phyloP scores from a whole-genome alignment of 495 filamentous ascomycete species.

The Podospora pseudopauciseta region DNA sequence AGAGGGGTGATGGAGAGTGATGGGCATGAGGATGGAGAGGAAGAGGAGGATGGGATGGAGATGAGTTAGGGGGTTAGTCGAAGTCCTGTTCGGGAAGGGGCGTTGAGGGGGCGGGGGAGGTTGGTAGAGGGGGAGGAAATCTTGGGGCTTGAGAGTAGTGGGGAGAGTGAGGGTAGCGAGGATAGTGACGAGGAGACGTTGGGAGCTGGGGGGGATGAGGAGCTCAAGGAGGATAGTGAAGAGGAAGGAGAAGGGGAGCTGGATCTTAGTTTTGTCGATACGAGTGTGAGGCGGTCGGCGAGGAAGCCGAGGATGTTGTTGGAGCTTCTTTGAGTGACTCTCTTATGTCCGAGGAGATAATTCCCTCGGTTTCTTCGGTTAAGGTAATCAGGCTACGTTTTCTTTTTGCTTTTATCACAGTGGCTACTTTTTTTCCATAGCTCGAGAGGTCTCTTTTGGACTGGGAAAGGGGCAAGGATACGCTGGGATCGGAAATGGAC shows the following conservation, averaged over 20 bases:
- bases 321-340: neutral
- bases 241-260: neutral
- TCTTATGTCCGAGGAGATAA: neutral
- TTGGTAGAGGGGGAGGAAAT: neutral
- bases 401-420: neutral
- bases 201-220: neutral
- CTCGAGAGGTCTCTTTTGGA: neutral
- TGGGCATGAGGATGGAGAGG: conserved; percentile 60
- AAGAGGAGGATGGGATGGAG: conserved; percentile 64
- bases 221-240: neutral
- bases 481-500: neutral
- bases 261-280: neutral
- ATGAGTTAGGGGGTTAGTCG: conserved; percentile 30
- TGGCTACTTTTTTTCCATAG: neutral
- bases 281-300: neutral
- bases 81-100: neutral
- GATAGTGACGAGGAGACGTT: neutral
- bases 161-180: neutral
- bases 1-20: conserved; percentile 53
- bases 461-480: neutral
- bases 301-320: neutral
- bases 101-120: neutral
- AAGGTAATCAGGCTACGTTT: neutral
- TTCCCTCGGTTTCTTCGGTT: neutral
- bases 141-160: neutral